Percentiles rank a stretch among this genome's conserved stretches.
These are phyloP conservation scores for Wickerhamiella bombiphila DNA, from an alignment of 805 yeast genomes.

Conservation along the genomic window DNA sequence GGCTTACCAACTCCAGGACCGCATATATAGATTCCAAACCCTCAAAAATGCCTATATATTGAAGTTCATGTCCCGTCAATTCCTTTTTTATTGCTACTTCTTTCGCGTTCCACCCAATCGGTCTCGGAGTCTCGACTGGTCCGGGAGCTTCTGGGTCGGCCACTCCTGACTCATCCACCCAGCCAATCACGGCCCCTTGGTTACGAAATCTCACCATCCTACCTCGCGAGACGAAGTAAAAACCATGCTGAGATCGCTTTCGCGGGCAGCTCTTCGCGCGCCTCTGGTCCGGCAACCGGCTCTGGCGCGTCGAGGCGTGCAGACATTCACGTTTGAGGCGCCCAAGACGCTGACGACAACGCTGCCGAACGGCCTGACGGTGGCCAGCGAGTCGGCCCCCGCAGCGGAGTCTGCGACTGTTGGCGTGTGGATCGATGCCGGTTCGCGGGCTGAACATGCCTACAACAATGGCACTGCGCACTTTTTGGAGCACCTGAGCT, in stretches of 20 bases:
- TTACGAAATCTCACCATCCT: too few species aligned
- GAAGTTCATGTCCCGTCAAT: too few species aligned
- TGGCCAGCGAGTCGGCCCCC: constrained; percentile 81
- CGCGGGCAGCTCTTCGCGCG: constrained; percentile 7
- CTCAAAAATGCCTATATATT: too few species aligned
- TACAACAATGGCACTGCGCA: constrained; percentile 93
- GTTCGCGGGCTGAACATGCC: constrained; percentile 84
- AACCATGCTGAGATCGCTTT: constrained; percentile 13
- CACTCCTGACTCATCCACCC: too few species aligned
- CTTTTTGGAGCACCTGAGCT: constrained; percentile 89
- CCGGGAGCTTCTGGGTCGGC: too few species aligned
- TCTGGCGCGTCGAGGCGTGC: constrained; percentile 14
- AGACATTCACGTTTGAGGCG: constrained; percentile 16
- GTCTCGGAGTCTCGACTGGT: too few species aligned
- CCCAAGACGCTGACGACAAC: constrained; percentile 53
- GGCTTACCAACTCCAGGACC: too few species aligned
- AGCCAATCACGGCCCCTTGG: too few species aligned
- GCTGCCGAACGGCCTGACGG: constrained; percentile 82
- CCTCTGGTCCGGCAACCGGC: constrained; percentile 10
- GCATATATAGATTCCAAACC: too few species aligned
- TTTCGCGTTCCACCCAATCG: too few species aligned
- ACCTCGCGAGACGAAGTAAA: too few species aligned
- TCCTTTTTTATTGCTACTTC: too few species aligned
- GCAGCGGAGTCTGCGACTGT: constrained; percentile 89
- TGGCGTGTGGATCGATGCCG: constrained; percentile 97